Evolutionary conservation across 1,284 basidiomycete species (phyloP), one percentile per base, ranked within the genome.

Genomic region (Abortiporus biennis): DNA sequence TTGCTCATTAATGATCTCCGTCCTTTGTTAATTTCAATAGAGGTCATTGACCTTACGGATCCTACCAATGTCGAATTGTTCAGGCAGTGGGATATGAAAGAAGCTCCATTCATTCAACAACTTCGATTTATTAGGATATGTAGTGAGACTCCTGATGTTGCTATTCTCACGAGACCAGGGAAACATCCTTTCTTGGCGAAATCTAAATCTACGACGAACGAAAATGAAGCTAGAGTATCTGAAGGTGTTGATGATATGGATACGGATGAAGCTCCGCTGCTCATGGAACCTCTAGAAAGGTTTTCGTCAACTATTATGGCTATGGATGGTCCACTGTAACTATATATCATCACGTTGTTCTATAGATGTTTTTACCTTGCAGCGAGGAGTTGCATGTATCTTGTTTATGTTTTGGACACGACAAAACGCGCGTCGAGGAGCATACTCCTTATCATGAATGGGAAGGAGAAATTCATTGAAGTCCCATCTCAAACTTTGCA

Each of bases 1-100:
- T 29, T 29, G 9, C 27, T 9, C 27, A 8, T 36, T 22, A 34
- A 19, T 21, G 38, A 31, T 40, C 24, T 17, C 24, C 20, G 44
- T 36, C 45, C 44, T 48, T 29, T 33, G 38, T 35, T 25, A 27
- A 35, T 35, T 47, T 40, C 39, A 20, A n/a, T 32, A 92, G 90
- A 93, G 65, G 74, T 93, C n/a, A 76, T 81, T 13, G 90, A 94
- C 61, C 69, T 94, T 33, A 92, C 88, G 0, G 78, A 93, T 52
- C 62, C 67, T 9, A 63, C 70, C 8, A 92, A 79, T n/a, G 80
- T 85, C 22, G 72, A 74, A 15, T 67, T 92, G 3, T 86, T 92
- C 60, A 75, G 82, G 40, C 62, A 65, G 41, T 92, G 90, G 89
- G 79, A 90, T 49, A 78, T 87, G 49, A 76, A 74, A 47, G 85